phyloP scores from a whole-genome alignment of 2,329 filamentous ascomycete species.

The Pyrenophora teres region DNA sequence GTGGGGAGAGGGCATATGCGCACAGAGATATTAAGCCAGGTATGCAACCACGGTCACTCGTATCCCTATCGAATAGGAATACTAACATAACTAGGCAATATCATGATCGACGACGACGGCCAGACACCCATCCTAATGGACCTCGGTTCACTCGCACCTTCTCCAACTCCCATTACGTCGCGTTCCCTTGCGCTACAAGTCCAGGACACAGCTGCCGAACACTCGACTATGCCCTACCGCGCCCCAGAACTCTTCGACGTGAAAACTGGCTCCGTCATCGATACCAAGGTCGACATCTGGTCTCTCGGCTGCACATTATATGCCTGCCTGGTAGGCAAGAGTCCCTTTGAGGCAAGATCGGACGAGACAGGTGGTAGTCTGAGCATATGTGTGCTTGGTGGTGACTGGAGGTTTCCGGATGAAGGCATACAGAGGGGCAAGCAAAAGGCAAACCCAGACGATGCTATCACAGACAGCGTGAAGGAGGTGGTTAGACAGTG shows the following conservation, averaged over 20 bases:
- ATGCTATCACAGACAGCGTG: constrained; percentile 76
- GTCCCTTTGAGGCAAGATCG: constrained; percentile 91
- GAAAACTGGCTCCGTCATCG: constrained; percentile 86
- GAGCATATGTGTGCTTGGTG: constrained; percentile 88
- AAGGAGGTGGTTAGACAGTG: constrained; percentile 88
- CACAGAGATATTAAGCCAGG: constrained; percentile 98
- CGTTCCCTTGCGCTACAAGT: constrained; percentile 88
- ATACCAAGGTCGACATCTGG: constrained; percentile 98
- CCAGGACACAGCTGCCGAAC: constrained; percentile 92
- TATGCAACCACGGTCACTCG: constrained; percentile 51
- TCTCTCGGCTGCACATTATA: constrained; percentile 96
- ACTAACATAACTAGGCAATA: constrained; percentile 68
- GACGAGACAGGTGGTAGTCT: constrained; percentile 95
- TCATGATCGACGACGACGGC: constrained; percentile 96
- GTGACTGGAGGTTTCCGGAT: constrained; percentile 96
- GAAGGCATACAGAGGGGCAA: constrained; percentile 68
- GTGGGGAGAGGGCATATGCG: constrained; percentile 78
- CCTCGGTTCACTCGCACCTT: constrained; percentile 85
- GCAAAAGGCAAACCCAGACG: constrained; percentile 53
- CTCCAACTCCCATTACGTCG: constrained; percentile 86
- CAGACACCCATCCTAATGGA: constrained; percentile 94
- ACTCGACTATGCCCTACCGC: constrained; percentile 98
- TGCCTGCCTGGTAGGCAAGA: constrained; percentile 94
- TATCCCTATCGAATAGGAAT: neutral
- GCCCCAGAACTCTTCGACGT: constrained; percentile 98